These are phyloP conservation scores for Aureobasidium pullulans DNA, from an alignment of 2,329 filamentous ascomycete species.

Conservation along the genomic window DNA sequence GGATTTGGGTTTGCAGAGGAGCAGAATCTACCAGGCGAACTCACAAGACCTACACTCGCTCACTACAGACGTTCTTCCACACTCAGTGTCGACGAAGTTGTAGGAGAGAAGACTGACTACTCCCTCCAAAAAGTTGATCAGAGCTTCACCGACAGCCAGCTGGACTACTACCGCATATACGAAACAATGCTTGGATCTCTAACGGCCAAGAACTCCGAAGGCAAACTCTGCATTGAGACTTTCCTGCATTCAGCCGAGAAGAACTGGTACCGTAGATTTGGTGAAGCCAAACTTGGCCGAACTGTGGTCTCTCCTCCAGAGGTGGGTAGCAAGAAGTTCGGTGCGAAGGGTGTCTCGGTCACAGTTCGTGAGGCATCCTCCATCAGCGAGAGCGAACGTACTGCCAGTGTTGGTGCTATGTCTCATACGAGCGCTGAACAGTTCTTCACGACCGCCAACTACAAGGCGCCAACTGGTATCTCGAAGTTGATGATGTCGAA, in stretches of 20 bases:
- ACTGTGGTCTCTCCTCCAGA: slow-evolving; percentile 28
- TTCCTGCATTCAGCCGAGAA: slow-evolving; percentile 59
- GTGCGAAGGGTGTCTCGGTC: slow-evolving; percentile 31
- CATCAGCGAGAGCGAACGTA: slow-evolving; percentile 24
- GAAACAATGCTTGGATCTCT: slow-evolving; percentile 50
- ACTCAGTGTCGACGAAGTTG: slow-evolving; percentile 50
- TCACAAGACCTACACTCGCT: neutral
- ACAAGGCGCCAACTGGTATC: slow-evolving; percentile 49
- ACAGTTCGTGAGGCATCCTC: slow-evolving; percentile 31
- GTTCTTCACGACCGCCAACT: slow-evolving; percentile 51
- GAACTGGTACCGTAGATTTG: slow-evolving; percentile 55
- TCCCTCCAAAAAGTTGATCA: slow-evolving; percentile 60
- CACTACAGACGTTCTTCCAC: slow-evolving; percentile 2
- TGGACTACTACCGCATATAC: slow-evolving; percentile 53
- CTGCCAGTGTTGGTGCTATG: neutral
- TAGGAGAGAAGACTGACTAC: slow-evolving; percentile 56
- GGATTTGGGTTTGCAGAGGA: neutral
- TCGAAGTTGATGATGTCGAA: slow-evolving; percentile 49
- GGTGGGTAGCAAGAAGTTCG: slow-evolving; percentile 28
- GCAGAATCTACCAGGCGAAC: neutral
- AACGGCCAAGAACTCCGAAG: slow-evolving; percentile 50
- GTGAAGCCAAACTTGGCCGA: slow-evolving; percentile 51
- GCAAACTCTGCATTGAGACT: slow-evolving; percentile 56
- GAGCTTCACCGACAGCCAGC: slow-evolving; percentile 58
- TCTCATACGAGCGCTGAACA: slow-evolving; percentile 33